Conservation (phyloP, 1,139 yeast genomes). For the Pichia inconspicua region DNA sequence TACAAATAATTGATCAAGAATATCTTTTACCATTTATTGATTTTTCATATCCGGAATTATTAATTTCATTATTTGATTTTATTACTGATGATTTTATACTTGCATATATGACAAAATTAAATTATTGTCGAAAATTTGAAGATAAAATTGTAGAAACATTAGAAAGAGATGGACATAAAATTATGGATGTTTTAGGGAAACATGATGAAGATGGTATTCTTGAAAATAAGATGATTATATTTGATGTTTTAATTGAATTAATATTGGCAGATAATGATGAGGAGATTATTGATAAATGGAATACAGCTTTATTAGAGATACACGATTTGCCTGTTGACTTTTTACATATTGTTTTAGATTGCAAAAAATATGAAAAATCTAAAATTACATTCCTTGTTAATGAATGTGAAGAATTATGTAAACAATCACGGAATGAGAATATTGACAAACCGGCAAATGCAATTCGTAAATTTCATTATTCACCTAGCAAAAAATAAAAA, state of each 20-base stretch:
- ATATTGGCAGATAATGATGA: constrained; percentile 48
- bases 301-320: constrained; percentile 46
- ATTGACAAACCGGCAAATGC: constrained; percentile 6
- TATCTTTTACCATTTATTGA: constrained; percentile 15
- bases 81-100: constrained; percentile 38
- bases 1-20: constrained; percentile 36
- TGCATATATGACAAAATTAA: constrained; percentile 40
- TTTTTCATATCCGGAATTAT: constrained; percentile 22
- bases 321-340: constrained; percentile 63
- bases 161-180: constrained; percentile 56
- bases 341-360: constrained; percentile 41
- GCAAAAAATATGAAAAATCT: constrained; percentile 29
- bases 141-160: constrained; percentile 55
- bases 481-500: constrained; percentile 2
- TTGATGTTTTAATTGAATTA: constrained; percentile 69
- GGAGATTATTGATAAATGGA: constrained; percentile 52
- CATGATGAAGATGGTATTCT: constrained; percentile 21
- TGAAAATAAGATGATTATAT: constrained; percentile 43
- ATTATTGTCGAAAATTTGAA: constrained; percentile 36
- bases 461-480: constrained; percentile 10
- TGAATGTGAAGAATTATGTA: constrained; percentile 17
- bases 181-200: constrained; percentile 27
- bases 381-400: constrained; percentile 12
- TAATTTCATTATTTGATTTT: constrained; percentile 29
- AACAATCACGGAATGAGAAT: constrained; percentile 6